Base-by-base conservation (phyloP, 2,329 filamentous ascomycete genomes). In the Fusarium succisae region DNA sequence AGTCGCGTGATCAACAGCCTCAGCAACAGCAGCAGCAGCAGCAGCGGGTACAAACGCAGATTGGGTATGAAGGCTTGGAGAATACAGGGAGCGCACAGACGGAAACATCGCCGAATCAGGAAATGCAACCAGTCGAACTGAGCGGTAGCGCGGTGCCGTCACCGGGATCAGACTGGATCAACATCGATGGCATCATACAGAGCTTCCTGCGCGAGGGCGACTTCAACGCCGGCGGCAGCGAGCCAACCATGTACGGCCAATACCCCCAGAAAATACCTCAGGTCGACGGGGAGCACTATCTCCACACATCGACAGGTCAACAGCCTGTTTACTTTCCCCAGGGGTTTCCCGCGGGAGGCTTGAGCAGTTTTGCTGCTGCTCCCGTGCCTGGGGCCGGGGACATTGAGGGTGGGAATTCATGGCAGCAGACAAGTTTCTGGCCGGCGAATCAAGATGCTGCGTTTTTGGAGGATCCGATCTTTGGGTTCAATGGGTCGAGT, bases 171-270 rank as follows among this genome's bases (percentile, higher is more conserved):
- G 77, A 77, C 18, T 79, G 77, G 76, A 72, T 81, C 26, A 81
- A 82, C 50, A 81, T 83, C 44, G 81, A 83, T 39, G 80, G 77
- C 5, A 83, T 82, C 55, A 82, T 82, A n/a, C 80, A 81, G 53
- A 81, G 78, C 48, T 83, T 83, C 53, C 59, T 80, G 5, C 74
- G 76, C 10, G 74, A 77, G 17, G 69, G 71, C 24, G 76, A 78
- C 44, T 35, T 63, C n/a, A 67, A 67, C 10, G 47, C 15, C 26
- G 8, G 41, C 12, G 8, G 41, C 20, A 32, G 14, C 9, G 69
- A 72, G 5, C 32, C 57, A 32, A 43, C 44, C 22, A 35, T 44
- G 10, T 68, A 68, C 56, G 50, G 66, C 32, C 32, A 41, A 30
- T 59, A 35, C 22, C 39, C 56, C 18, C 64, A 47, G 38, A 68